A percentile compares a stretch with the other conserved stretches of the same genome.
phyloP scores from a whole-genome alignment of 176 grass and related monocot species.

The Raddia guianensis region DNA sequence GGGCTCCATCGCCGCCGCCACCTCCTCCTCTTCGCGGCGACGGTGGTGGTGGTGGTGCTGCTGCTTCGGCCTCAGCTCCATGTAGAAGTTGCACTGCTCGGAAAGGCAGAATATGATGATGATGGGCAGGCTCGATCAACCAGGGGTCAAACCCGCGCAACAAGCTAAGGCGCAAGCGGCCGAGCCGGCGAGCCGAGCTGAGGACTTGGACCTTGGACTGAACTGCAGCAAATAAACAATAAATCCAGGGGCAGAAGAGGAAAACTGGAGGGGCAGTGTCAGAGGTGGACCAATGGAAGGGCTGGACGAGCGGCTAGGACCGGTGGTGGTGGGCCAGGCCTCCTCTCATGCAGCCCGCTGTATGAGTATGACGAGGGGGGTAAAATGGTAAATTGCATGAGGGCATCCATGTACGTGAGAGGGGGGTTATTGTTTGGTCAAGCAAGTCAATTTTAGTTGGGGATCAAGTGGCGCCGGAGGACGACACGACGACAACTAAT shows the following conservation, averaged over 20 bases:
- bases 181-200: constrained; percentile 31
- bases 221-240: neutral
- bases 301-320: neutral
- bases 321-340: constrained; percentile 36
- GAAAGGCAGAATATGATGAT: neutral
- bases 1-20: constrained; percentile 19
- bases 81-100: constrained; percentile 31
- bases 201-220: constrained; percentile 43
- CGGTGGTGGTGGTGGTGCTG: constrained; percentile 5
- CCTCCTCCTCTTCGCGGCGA: neutral
- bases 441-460: constrained; percentile 48
- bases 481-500: constrained; percentile 32
- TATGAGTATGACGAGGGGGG: constrained; percentile 11
- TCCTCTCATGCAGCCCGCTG: neutral
- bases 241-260: rapidly evolving
- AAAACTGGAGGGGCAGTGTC: neutral
- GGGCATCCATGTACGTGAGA: constrained; percentile 10
- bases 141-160: constrained; percentile 38
- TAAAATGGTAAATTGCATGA: constrained; percentile 19
- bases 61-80: constrained; percentile 39
- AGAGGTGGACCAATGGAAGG: constrained; percentile 37
- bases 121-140: constrained; percentile 30
- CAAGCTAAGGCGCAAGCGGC: constrained; percentile 35
- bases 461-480: constrained; percentile 32
- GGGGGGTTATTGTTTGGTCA: constrained; percentile 33